Evolutionary conservation across 306 rosid genomes (phyloP).

Genomic region (Pachyrhizus erosus): DNA sequence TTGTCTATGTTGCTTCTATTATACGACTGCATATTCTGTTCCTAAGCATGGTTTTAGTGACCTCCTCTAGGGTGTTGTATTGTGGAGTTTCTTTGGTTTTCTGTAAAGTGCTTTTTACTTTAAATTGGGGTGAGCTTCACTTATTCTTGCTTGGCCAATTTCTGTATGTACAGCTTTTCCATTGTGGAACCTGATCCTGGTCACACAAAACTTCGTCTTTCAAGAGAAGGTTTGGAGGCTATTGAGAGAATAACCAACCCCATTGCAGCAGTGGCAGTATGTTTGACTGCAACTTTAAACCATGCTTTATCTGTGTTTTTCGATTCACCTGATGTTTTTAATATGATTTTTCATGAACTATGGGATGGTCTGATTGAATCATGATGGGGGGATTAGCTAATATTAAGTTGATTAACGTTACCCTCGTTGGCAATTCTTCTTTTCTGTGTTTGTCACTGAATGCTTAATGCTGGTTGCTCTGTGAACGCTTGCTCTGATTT

Average conservation of each 20-base stretch:
- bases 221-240: constrained; percentile 90
- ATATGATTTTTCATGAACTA: not conserved
- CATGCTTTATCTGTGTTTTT: constrained; percentile 6
- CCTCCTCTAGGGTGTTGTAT: not conserved
- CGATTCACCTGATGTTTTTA: not conserved
- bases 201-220: constrained; percentile 90
- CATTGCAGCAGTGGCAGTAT: constrained; percentile 90
- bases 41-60: not conserved
- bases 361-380: constrained; percentile 22
- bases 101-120: not conserved
- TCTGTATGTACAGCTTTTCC: constrained; percentile 67
- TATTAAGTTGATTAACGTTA: constrained; percentile 1
- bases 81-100: constrained; percentile 5
- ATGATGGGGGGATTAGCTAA: constrained; percentile 13
- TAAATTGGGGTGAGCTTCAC: not conserved
- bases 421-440: constrained; percentile 23
- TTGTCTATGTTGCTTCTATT: constrained; percentile 1
- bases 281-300: constrained; percentile 42
- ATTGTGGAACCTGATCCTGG: constrained; percentile 94
- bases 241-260: constrained; percentile 82
- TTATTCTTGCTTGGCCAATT: constrained; percentile 41
- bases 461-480: constrained; percentile 18
- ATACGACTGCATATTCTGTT: not conserved
- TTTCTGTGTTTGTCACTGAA: not conserved
- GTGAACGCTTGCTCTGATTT: not conserved